Conservation (phyloP, 2,329 filamentous ascomycete species). For the Knufia petricola region DNA sequence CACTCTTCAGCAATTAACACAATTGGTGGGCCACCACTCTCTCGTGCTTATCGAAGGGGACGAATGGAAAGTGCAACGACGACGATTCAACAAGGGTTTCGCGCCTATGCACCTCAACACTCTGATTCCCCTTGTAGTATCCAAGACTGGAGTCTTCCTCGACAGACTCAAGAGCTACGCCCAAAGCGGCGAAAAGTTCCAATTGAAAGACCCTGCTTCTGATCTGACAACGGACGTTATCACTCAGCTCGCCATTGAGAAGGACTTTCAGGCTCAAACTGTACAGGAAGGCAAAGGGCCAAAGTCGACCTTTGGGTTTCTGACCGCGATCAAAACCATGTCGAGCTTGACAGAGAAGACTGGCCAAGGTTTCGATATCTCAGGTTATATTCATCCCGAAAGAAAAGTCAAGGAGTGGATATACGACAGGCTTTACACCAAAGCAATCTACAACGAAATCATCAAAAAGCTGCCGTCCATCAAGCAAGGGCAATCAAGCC, state of each 20-base stretch:
- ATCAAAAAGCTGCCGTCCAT: slow-evolving; percentile 11
- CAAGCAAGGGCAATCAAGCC: not conserved
- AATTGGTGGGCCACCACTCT: slow-evolving; percentile 26
- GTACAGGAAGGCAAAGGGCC: slow-evolving; percentile 13
- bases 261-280: slow-evolving; percentile 18
- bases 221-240: slow-evolving; percentile 37
- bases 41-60: slow-evolving; percentile 30
- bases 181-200: slow-evolving; percentile 28
- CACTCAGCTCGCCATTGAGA: slow-evolving; percentile 28
- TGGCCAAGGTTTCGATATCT: slow-evolving; percentile 14
- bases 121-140: slow-evolving; percentile 24
- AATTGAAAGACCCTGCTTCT: slow-evolving; percentile 29
- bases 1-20: slow-evolving; percentile 24
- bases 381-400: slow-evolving; percentile 12
- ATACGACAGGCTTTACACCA: slow-evolving; percentile 15
- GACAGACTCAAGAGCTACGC: slow-evolving; percentile 18
- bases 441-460: slow-evolving; percentile 12
- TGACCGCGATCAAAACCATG: slow-evolving; percentile 12
- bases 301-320: slow-evolving; percentile 14
- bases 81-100: slow-evolving; percentile 34
- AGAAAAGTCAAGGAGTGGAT: slow-evolving; percentile 14
- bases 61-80: slow-evolving; percentile 31
- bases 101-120: slow-evolving; percentile 30
- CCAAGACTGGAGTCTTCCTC: slow-evolving; percentile 15
- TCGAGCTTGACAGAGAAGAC: slow-evolving; percentile 11